These are phyloP conservation scores for Oehlia diaphana DNA, from an alignment of 192 early-diverging fungal species.

Conservation along the genomic window DNA sequence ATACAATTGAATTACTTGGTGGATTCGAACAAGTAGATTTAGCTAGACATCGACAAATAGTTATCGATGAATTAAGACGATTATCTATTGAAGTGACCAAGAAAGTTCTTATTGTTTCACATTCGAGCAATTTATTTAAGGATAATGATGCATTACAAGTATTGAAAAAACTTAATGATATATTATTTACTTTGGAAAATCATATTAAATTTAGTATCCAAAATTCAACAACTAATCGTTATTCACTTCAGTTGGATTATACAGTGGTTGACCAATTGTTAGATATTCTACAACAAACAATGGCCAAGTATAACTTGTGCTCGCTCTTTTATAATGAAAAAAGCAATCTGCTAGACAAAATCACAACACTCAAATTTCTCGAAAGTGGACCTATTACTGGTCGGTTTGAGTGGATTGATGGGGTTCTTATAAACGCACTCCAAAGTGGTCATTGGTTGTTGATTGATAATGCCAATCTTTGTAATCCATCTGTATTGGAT, in stretches of 20 bases:
- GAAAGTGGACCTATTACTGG: slow-evolving; percentile 64
- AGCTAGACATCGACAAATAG: slow-evolving; percentile 61
- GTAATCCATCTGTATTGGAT: slow-evolving; percentile 92
- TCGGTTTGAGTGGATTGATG: slow-evolving; percentile 97
- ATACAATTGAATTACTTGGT: slow-evolving; percentile 93
- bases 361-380: slow-evolving; percentile 40
- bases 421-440: slow-evolving; percentile 85
- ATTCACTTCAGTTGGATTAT: not conserved
- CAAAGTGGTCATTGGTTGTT: slow-evolving; percentile 91
- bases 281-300: not conserved
- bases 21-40: slow-evolving; percentile 97
- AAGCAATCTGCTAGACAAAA: slow-evolving; percentile 33
- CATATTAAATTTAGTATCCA: slow-evolving; percentile 30
- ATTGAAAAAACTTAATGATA: slow-evolving; percentile 37
- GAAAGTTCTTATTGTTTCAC: slow-evolving; percentile 38
- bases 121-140: not conserved
- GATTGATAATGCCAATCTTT: slow-evolving; percentile 95
- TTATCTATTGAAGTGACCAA: slow-evolving; percentile 47
- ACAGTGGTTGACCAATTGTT: slow-evolving; percentile 10
- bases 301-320: slow-evolving; percentile 29
- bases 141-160: slow-evolving; percentile 22
- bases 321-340: slow-evolving; percentile 20
- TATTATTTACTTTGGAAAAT: slow-evolving; percentile 39
- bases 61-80: slow-evolving; percentile 47
- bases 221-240: not conserved